phyloP scores from a whole-genome alignment of 2,329 filamentous ascomycete species.

The Lasiodiplodia gonubiensis region DNA sequence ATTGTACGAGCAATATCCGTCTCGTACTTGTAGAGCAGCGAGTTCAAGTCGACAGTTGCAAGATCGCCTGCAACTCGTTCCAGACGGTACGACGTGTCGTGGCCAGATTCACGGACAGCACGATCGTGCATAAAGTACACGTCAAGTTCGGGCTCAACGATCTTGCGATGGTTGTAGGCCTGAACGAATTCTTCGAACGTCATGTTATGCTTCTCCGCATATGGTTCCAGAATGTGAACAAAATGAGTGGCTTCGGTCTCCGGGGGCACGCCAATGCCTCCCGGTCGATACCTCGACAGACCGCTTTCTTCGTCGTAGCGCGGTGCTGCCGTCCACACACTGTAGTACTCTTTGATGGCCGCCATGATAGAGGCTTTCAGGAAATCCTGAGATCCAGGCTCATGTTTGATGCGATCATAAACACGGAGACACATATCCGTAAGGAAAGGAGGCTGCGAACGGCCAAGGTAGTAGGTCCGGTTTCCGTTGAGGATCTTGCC shows the following conservation, averaged over 20 bases:
- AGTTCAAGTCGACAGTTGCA: constrained; percentile 94
- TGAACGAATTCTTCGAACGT: constrained; percentile 82
- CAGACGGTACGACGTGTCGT: constrained; percentile 93
- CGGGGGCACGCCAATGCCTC: constrained; percentile 83
- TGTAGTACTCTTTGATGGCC: constrained; percentile 96
- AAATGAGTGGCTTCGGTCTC: constrained; percentile 92
- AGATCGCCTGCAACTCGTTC: constrained; percentile 87
- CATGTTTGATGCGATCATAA: constrained; percentile 90
- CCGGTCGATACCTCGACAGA: constrained; percentile 82
- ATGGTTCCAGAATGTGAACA: constrained; percentile 79
- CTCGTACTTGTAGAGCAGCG: constrained; percentile 95
- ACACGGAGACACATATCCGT: constrained; percentile 96
- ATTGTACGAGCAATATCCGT: constrained; percentile 89
- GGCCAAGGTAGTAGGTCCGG: constrained; percentile 89
- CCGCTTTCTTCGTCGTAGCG: constrained; percentile 78
- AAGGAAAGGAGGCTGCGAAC: constrained; percentile 94
- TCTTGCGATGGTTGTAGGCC: constrained; percentile 79
- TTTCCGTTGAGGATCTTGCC: constrained; percentile 98
- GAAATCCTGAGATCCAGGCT: constrained; percentile 80
- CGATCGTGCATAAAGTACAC: constrained; percentile 96
- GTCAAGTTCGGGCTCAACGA: constrained; percentile 87
- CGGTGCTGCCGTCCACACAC: constrained; percentile 77
- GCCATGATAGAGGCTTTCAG: constrained; percentile 79
- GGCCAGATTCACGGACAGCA: constrained; percentile 92
- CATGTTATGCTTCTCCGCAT: constrained; percentile 83